Percentiles rank a stretch among this genome's conserved stretches.
These are phyloP conservation scores for Cicer arietinum DNA, from an alignment of 306 rosid genomes.

Conservation along the genomic window DNA sequence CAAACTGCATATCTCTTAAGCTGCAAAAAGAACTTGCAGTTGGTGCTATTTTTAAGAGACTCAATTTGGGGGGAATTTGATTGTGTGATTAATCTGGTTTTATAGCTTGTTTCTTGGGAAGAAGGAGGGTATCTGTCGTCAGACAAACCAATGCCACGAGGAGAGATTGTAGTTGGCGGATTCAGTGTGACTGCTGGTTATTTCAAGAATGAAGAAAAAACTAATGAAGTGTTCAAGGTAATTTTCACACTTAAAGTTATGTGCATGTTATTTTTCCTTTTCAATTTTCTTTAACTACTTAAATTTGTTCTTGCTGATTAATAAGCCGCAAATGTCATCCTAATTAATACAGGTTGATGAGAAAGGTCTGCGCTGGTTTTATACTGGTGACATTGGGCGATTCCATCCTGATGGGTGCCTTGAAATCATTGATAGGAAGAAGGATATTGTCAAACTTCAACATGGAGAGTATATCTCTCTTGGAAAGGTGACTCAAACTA, in stretches of 20 bases:
- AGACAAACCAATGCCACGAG: slow-evolving; percentile 95
- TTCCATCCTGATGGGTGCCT: slow-evolving; percentile 94
- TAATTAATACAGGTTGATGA: slow-evolving; percentile 67
- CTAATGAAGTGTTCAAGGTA: slow-evolving; percentile 87
- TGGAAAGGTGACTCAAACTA: slow-evolving; percentile 71
- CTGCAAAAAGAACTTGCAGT: slow-evolving; percentile 20
- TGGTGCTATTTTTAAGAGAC: background rate
- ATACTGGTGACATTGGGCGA: slow-evolving; percentile 78
- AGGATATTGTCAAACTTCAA: slow-evolving; percentile 97
- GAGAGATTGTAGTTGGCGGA: slow-evolving; percentile 90
- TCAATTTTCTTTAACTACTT: slow-evolving; percentile 8
- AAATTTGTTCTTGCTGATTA: slow-evolving; percentile 35
- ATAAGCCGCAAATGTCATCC: slow-evolving; percentile 14
- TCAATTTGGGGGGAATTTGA: slow-evolving; percentile 29
- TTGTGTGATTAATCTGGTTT: slow-evolving; percentile 40
- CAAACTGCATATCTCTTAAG: slow-evolving; percentile 17
- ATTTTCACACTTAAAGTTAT: slow-evolving; percentile 16
- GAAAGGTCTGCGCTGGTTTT: slow-evolving; percentile 89
- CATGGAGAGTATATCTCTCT: slow-evolving; percentile 94
- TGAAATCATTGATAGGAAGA: slow-evolving; percentile 90
- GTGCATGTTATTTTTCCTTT: slow-evolving; percentile 14
- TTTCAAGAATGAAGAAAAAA: slow-evolving; percentile 82
- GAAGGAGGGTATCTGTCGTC: slow-evolving; percentile 81
- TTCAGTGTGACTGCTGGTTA: slow-evolving; percentile 83
- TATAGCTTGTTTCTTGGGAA: slow-evolving; percentile 96